phyloP scores from a whole-genome alignment of 495 filamentous ascomycete genomes.

The Amphirosellinia nigrospora region DNA sequence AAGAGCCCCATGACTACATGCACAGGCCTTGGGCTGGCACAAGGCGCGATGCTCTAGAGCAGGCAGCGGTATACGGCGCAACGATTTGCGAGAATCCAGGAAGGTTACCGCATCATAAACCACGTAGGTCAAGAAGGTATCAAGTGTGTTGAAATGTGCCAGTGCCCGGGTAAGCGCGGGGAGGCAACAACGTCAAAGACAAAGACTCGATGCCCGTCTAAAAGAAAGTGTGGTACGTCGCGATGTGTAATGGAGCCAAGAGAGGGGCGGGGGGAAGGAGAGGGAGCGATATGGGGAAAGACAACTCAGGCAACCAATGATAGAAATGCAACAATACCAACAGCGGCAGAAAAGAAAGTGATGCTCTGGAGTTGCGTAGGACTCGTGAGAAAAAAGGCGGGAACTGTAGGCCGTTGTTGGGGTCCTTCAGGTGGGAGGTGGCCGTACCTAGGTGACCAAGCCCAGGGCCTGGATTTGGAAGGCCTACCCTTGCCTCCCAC shows the following conservation, averaged over 20 bases:
- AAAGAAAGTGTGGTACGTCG: constrained; percentile 22
- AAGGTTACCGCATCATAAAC: neutral
- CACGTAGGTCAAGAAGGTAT: neutral
- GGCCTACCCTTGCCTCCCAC: neutral
- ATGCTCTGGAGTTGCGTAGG: constrained; percentile 14
- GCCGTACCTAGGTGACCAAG: no score
- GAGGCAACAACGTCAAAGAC: neutral
- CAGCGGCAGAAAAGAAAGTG: constrained; percentile 12
- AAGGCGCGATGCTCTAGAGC: constrained; percentile 3
- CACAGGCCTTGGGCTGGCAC: constrained; percentile 13
- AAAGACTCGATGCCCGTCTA: neutral
- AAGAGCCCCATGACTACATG: constrained; percentile 38
- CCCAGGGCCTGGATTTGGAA: neutral
- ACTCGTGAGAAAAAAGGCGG: neutral
- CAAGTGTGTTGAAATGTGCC: neutral
- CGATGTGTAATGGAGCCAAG: neutral
- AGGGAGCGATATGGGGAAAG: neutral
- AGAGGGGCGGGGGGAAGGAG: neutral
- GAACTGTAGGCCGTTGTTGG: neutral
- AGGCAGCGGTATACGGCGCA: neutral
- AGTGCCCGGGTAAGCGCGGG: constrained; percentile 9
- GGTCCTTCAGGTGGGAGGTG: neutral
- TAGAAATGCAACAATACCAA: neutral
- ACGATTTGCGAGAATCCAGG: neutral
- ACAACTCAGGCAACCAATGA: constrained; percentile 7